Base-by-base conservation (phyloP, 1,284 basidiomycete genomes). In the Caloboletus firmus region DNA sequence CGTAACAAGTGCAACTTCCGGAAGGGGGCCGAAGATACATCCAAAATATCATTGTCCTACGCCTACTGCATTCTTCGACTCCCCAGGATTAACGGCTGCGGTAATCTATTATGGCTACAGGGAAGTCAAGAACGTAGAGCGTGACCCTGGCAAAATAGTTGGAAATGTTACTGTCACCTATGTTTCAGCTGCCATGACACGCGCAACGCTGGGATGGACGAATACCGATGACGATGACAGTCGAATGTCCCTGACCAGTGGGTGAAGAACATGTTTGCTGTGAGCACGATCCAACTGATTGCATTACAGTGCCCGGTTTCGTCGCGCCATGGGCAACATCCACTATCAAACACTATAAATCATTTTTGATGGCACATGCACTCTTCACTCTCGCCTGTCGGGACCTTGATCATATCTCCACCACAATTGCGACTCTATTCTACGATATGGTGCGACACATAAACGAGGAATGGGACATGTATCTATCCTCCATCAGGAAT, bases 1-100 rank as follows among this genome's bases (percentile, higher is more conserved):
- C 1, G 6, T 45, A 3, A 51, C 58, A 1, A 62, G 61, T 41
- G 37, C 51, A 1, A 62, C 61, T 15, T 58, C 58, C 6, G 59
- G 56, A 9, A 48, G 28, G 24, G 26, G 2, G 5, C 35, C 48
- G 3, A 59, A 48, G 18, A n/a, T 49, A 15, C 17, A 52, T 22
- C 48, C 56, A 6, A 51, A 31, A 41, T 59, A 59, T 11, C 8
- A 13, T 35, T 17, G 17, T 18, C 11, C 17, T 11, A 12, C 7
- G 13, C 13, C 24, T 20, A 4, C 5, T 17, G 7, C 3, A 15
- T 15, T 11, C 17, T 36, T 36, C n/a, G 34, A 36, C 6, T 5
- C 34, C 17, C 5, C 0, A 6, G 24, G 43, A 4, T n/a, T 7
- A 15, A 15, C 20, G 10, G 22, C 51, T 30, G 20, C 5, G 7